phyloP scores from a whole-genome alignment of 208 protist species.

The Blastocrithidia nonstop region DNA sequence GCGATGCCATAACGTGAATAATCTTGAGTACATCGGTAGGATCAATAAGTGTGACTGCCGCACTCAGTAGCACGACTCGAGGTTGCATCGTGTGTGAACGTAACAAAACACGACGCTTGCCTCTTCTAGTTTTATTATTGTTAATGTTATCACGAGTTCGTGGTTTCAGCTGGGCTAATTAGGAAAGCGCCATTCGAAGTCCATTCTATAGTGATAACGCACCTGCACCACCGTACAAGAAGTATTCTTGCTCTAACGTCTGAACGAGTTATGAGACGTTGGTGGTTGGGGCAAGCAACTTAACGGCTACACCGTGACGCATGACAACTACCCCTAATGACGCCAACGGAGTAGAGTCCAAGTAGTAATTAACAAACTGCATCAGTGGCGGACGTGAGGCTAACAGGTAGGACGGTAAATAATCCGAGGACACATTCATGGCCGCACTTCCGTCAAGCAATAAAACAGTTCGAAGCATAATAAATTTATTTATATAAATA shows the following conservation, averaged over 20 bases:
- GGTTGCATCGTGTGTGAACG: constrained; percentile 15
- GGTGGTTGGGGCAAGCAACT: constrained; percentile 39
- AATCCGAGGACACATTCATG: constrained; percentile 69
- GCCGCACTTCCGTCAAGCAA: constrained; percentile 73
- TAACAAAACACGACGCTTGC: not conserved
- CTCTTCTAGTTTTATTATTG: not conserved
- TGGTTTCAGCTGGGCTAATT: constrained; percentile 47
- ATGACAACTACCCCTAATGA: constrained; percentile 64
- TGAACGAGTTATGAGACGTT: constrained; percentile 45
- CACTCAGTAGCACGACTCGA: constrained; percentile 43
- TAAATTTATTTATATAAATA: not conserved
- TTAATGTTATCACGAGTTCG: not conserved
- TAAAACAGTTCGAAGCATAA: constrained; percentile 62
- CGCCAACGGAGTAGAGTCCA: constrained; percentile 53
- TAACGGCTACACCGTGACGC: constrained; percentile 52
- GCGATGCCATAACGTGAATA: constrained; percentile 19
- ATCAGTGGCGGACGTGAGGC: constrained; percentile 48
- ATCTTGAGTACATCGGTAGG: constrained; percentile 58
- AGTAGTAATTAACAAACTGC: constrained; percentile 32
- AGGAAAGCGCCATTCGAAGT: constrained; percentile 50
- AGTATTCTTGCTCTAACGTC: constrained; percentile 58
- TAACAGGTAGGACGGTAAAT: constrained; percentile 68
- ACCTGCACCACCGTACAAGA: constrained; percentile 63
- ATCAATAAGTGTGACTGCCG: constrained; percentile 70
- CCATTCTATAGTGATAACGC: constrained; percentile 65